A percentile compares a stretch with the other conserved stretches of the same genome.
Evolutionary conservation across 148 eudicot genomes (phyloP).

Genomic region (Amaranthus palmeri): DNA sequence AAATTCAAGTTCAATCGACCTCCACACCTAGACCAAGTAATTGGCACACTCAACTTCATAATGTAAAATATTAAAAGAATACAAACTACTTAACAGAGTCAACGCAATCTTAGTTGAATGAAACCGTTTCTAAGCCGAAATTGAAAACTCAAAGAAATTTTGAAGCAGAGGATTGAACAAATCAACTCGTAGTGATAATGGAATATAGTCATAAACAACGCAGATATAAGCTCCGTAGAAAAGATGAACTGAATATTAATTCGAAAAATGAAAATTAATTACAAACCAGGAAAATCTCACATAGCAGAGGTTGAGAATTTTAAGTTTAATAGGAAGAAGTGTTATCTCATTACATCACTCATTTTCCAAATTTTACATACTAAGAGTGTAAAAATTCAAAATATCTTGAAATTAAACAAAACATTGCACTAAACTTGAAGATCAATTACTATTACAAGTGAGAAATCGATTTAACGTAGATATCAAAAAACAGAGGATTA

Average conservation of each 20-base stretch:
- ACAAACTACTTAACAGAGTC: no score
- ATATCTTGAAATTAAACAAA: neutral
- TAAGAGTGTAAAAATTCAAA: neutral
- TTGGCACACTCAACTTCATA: no score
- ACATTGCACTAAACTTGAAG: neutral
- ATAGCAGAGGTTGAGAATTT: neutral
- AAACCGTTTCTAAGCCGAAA: no score
- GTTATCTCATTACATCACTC: neutral
- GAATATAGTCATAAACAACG: no score
- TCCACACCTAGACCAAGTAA: no score
- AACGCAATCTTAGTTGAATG: no score
- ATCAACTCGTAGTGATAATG: no score
- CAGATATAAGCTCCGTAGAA: neutral
- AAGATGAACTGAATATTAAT: neutral
- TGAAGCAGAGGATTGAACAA: no score
- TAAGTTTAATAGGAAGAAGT: neutral
- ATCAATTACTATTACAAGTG: neutral
- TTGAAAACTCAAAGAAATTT: no score
- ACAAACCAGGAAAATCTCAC: no score
- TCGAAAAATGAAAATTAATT: neutral
- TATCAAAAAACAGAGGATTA: constrained; percentile 1
- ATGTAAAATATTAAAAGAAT: no score
- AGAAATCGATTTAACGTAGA: neutral
- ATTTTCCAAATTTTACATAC: neutral
- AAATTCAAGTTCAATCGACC: no score